A percentile compares a stretch with the other conserved stretches of the same genome.
These are phyloP conservation scores for Thalassia testudinum DNA, from an alignment of 116 monocot species.

Conservation along the genomic window DNA sequence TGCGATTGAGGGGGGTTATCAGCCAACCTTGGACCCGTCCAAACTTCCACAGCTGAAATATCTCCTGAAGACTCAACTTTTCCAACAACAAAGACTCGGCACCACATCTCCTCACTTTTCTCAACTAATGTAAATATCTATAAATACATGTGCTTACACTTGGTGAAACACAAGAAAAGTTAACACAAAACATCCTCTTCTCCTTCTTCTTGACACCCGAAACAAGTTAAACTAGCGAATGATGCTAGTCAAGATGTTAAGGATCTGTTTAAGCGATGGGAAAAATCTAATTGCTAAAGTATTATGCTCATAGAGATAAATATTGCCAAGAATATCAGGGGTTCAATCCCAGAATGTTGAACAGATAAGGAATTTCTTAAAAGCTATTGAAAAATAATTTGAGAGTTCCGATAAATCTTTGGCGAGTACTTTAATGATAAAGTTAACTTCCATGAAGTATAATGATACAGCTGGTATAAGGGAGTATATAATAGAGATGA, in stretches of 20 bases:
- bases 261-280: background rate
- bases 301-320: background rate
- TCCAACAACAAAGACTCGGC: no score
- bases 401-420: background rate
- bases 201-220: no score
- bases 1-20: no score
- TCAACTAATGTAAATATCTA: no score
- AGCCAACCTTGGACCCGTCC: no score
- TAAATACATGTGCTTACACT: no score
- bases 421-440: background rate
- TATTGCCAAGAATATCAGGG: background rate
- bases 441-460: background rate
- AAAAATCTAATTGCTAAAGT: background rate
- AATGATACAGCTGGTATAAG: background rate
- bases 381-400: constrained; percentile 3
- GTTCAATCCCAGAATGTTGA: background rate
- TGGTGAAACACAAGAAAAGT: no score
- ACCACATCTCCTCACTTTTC: no score
- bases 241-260: background rate
- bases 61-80: no score
- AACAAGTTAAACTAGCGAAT: background rate
- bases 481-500: constrained; percentile 9
- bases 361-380: background rate
- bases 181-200: no score
- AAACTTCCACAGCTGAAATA: no score